Evolutionary conservation across 106 monocot species (phyloP).

Genomic region (Amphibolis antarctica): DNA sequence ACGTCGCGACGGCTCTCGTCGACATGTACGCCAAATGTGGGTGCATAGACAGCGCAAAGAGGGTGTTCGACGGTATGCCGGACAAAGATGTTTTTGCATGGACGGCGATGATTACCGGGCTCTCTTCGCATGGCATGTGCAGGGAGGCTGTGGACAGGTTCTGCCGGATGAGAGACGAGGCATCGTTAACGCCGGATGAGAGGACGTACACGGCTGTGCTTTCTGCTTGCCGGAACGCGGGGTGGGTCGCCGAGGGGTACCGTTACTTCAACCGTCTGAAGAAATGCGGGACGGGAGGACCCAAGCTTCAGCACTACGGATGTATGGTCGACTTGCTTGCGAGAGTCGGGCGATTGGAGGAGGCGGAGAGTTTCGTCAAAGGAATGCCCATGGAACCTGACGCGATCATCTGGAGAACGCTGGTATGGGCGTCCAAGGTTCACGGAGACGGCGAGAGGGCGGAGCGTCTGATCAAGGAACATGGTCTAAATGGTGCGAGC

Average conservation of each 20-base stretch:
- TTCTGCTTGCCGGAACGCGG: slow-evolving; percentile 35
- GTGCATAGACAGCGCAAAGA: slow-evolving; percentile 10
- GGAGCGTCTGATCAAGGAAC: slow-evolving; percentile 19
- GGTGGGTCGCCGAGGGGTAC: slow-evolving; percentile 30
- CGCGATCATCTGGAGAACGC: slow-evolving; percentile 29
- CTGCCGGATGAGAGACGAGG: slow-evolving; percentile 19
- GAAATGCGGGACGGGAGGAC: slow-evolving; percentile 17
- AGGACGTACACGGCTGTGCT: slow-evolving; percentile 27
- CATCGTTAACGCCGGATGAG: slow-evolving; percentile 19
- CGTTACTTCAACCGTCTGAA: slow-evolving; percentile 26
- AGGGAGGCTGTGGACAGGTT: slow-evolving; percentile 35
- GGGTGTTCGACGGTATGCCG: slow-evolving; percentile 4
- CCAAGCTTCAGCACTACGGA: slow-evolving; percentile 44
- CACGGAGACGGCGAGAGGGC: slow-evolving; percentile 26
- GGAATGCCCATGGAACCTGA: slow-evolving; percentile 35
- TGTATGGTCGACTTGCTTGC: slow-evolving; percentile 52
- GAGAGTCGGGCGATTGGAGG: slow-evolving; percentile 25
- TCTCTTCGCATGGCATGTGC: slow-evolving; percentile 33
- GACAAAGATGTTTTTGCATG: slow-evolving; percentile 18
- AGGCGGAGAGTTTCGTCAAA: slow-evolving; percentile 27
- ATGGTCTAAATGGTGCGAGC: slow-evolving; percentile 2
- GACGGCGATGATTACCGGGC: slow-evolving; percentile 40
- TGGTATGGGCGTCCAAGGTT: slow-evolving; percentile 34
- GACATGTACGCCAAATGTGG: slow-evolving; percentile 29
- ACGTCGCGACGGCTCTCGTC: slow-evolving; percentile 9